A percentile compares a stretch with the other conserved stretches of the same genome.
Evolutionary conservation across 345 rosid genomes (phyloP).

Genomic region (Populus euphratica): DNA sequence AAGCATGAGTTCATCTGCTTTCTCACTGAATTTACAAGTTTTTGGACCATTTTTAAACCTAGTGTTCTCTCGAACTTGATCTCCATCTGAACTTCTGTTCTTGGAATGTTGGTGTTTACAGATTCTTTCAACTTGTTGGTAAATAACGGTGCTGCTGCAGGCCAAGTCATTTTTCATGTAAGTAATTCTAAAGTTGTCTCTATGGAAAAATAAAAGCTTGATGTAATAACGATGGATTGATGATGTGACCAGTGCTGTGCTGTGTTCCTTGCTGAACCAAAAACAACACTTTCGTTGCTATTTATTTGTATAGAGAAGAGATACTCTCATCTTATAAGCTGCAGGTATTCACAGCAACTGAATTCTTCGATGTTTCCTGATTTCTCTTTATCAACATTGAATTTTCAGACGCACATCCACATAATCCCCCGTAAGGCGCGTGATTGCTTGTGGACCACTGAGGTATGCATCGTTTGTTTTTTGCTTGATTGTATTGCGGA

Average conservation of each 20-base stretch:
- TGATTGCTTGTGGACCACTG: conserved; percentile 88
- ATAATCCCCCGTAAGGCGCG: conserved; percentile 80
- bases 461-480: conserved; percentile 44
- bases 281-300: too few species aligned
- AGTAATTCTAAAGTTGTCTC: conserved; percentile 17
- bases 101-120: conserved; percentile 21
- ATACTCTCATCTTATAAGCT: too few species aligned
- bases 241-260: not conserved
- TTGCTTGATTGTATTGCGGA: not conserved
- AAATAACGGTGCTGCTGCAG: conserved; percentile 92
- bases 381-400: conserved; percentile 1
- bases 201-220: not conserved
- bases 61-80: too few species aligned
- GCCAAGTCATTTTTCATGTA: conserved; percentile 93
- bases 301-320: too few species aligned
- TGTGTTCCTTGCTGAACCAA: not conserved
- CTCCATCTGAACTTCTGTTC: not conserved
- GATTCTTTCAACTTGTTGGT: conserved; percentile 95
- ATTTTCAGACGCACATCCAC: conserved; percentile 85
- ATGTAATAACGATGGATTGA: not conserved
- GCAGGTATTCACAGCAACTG: not conserved
- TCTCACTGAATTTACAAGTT: too few species aligned
- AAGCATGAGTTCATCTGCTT: too few species aligned
- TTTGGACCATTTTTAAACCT: too few species aligned
- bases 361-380: not conserved